Evolutionary conservation across 495 filamentous ascomycete genomes (phyloP).

Genomic region (Halenospora varia): DNA sequence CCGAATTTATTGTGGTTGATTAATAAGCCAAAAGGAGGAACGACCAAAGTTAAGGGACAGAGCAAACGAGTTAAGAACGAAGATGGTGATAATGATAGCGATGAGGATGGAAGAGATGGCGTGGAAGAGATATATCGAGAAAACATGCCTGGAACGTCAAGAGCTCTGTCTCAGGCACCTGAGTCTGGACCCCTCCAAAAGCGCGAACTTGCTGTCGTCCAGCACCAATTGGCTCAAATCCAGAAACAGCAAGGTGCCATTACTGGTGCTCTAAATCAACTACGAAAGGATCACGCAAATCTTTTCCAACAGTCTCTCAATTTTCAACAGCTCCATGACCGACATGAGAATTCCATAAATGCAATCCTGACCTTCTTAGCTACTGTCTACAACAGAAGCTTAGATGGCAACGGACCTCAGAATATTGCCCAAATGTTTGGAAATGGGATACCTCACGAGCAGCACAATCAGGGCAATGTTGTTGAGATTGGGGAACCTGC

Average conservation of each 20-base stretch:
- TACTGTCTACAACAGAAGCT: slow-evolving; percentile 81
- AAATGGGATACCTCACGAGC: slow-evolving; percentile 57
- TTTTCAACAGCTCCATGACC: slow-evolving; percentile 87
- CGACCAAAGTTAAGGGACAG: slow-evolving; percentile 40
- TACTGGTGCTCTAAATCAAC: slow-evolving; percentile 67
- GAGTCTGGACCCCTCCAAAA: slow-evolving; percentile 57
- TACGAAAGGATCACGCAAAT: slow-evolving; percentile 81
- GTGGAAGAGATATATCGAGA: slow-evolving; percentile 30
- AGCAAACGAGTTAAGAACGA: slow-evolving; percentile 60
- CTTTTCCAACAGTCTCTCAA: slow-evolving; percentile 84
- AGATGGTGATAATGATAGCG: slow-evolving; percentile 65
- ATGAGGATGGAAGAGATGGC: slow-evolving; percentile 57
- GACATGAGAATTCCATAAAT: slow-evolving; percentile 97
- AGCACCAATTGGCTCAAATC: slow-evolving; percentile 73
- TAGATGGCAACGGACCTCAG: slow-evolving; percentile 50
- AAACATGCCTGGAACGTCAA: slow-evolving; percentile 12
- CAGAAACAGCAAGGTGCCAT: slow-evolving; percentile 84
- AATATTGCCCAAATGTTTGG: slow-evolving; percentile 70
- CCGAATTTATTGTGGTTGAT: slow-evolving; percentile 96
- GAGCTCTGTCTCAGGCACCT: slow-evolving; percentile 24
- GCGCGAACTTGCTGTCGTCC: slow-evolving; percentile 72
- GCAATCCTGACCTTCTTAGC: slow-evolving; percentile 95
- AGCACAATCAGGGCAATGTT: slow-evolving; percentile 61
- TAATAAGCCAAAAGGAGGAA: slow-evolving; percentile 82
- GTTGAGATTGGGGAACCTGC: slow-evolving; percentile 69